phyloP scores from a whole-genome alignment of 169 alveolate species.

The Plasmodium reichenowi region DNA sequence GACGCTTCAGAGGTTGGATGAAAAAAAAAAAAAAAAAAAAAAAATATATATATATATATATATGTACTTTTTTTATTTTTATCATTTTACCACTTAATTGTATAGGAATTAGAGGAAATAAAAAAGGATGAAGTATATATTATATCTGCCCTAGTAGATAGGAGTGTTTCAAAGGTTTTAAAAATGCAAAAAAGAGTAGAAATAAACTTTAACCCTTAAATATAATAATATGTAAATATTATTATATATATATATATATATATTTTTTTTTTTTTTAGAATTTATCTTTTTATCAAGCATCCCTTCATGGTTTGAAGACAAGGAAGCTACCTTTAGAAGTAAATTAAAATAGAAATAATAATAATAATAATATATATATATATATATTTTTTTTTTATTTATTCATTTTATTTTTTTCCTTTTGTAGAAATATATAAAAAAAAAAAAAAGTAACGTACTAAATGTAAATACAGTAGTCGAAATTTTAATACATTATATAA shows the following conservation, averaged over 20 bases:
- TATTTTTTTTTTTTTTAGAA: conserved; percentile 14
- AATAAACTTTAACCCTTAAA: background rate
- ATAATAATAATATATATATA: background rate
- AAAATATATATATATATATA: background rate
- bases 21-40: background rate
- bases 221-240: background rate
- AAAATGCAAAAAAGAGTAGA: background rate
- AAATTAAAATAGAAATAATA: conserved; percentile 43
- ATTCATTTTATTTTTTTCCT: background rate
- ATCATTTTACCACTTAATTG: background rate
- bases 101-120: conserved; percentile 76
- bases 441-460: conserved; percentile 80
- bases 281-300: conserved; percentile 77
- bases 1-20: conserved; percentile 75
- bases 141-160: conserved; percentile 80
- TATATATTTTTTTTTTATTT: too few relatives aligned
- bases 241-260: background rate
- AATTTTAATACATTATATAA: conserved; percentile 69
- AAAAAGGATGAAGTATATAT: conserved; percentile 78
- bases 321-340: conserved; percentile 77
- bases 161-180: conserved; percentile 79
- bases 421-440: conserved; percentile 39
- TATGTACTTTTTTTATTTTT: too few relatives aligned
- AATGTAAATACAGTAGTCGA: conserved; percentile 83
- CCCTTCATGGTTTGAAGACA: conserved; percentile 68